These are phyloP conservation scores for Candida sp. DNA, from an alignment of 1,139 yeast species.

Conservation along the genomic window DNA sequence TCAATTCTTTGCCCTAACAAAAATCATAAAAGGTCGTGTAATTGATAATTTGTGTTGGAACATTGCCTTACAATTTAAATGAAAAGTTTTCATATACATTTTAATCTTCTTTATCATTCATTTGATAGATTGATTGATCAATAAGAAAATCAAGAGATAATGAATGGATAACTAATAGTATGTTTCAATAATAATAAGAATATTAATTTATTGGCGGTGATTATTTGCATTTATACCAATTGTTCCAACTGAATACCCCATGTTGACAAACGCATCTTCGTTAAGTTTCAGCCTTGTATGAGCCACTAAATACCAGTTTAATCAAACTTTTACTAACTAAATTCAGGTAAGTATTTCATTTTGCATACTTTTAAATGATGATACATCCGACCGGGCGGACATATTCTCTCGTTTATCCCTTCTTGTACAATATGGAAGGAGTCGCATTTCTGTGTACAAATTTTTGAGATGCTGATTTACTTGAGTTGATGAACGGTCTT, in stretches of 20 bases:
- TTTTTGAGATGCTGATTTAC: constrained; percentile 49
- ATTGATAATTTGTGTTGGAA: background rate
- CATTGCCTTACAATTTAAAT: background rate
- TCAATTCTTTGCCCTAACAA: background rate
- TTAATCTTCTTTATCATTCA: background rate
- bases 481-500: constrained; percentile 69
- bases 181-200: background rate
- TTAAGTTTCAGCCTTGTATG: constrained; percentile 90
- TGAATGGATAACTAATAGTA: constrained; percentile 1
- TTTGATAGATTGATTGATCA: background rate
- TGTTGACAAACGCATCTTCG: constrained; percentile 76
- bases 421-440: constrained; percentile 50
- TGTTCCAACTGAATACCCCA: constrained; percentile 76
- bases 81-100: background rate
- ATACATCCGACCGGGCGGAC: constrained; percentile 84
- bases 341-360: constrained; percentile 13
- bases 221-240: constrained; percentile 71
- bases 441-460: constrained; percentile 69
- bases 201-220: constrained; percentile 42
- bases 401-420: constrained; percentile 52
- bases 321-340: constrained; percentile 3
- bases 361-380: constrained; percentile 39
- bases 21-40: background rate
- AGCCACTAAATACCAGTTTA: constrained; percentile 29
- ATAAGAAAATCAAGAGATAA: constrained; percentile 1